Evolutionary conservation across 2,329 filamentous ascomycete genomes (phyloP).

Genomic region (Monosporascus sp.): DNA sequence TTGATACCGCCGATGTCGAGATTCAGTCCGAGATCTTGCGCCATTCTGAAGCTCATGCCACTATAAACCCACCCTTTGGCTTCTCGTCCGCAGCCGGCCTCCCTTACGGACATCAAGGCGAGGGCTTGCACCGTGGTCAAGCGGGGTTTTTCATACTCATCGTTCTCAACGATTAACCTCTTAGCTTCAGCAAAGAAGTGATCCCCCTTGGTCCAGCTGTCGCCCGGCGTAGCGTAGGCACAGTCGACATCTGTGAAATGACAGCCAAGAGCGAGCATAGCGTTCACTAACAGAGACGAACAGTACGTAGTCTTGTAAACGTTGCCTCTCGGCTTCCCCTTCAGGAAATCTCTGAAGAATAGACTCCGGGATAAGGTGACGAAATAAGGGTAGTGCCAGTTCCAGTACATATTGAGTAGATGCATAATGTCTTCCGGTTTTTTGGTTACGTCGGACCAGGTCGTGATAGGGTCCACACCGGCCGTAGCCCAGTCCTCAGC

Average conservation of each 20-base stretch:
- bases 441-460: constrained; percentile 82
- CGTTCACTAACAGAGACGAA: constrained; percentile 84
- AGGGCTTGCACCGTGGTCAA: constrained; percentile 90
- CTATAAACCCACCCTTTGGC: constrained; percentile 98
- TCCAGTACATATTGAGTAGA: constrained; percentile 96
- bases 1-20: constrained; percentile 68
- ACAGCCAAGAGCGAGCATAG: constrained; percentile 87
- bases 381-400: constrained; percentile 96
- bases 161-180: constrained; percentile 79
- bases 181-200: constrained; percentile 96
- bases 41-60: constrained; percentile 98
- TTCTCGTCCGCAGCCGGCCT: constrained; percentile 90
- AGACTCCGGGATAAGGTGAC: constrained; percentile 80
- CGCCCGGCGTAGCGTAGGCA: constrained; percentile 64
- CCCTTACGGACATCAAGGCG: constrained; percentile 90
- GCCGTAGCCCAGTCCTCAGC: constrained; percentile 41
- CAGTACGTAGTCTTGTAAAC: constrained; percentile 66
- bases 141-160: constrained; percentile 85
- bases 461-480: constrained; percentile 66
- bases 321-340: constrained; percentile 54
- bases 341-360: constrained; percentile 80
- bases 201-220: constrained; percentile 83
- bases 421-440: constrained; percentile 77
- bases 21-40: constrained; percentile 86
- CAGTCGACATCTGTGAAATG: constrained; percentile 79